phyloP scores from a whole-genome alignment of 2,329 filamentous ascomycete species.

The Clarireedia paspali region DNA sequence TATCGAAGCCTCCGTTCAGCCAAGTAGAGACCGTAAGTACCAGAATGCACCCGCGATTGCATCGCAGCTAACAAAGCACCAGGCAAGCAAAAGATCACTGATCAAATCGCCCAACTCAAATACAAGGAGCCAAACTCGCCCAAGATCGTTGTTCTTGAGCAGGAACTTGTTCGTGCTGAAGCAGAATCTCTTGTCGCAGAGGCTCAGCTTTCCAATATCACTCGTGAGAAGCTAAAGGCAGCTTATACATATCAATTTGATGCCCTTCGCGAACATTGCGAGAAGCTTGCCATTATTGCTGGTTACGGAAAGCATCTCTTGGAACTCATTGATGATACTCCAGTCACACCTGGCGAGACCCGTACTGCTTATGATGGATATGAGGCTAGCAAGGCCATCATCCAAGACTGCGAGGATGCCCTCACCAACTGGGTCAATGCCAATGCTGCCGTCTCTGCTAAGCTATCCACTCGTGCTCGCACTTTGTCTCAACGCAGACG shows the following conservation, averaged over 20 bases:
- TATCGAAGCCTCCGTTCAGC: slow-evolving; percentile 97
- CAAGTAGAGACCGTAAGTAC: slow-evolving; percentile 83
- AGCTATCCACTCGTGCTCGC: slow-evolving; percentile 79
- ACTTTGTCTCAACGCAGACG: slow-evolving; percentile 80
- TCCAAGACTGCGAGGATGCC: slow-evolving; percentile 96
- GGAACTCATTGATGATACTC: slow-evolving; percentile 91
- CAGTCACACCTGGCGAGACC: slow-evolving; percentile 94
- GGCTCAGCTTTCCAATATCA: slow-evolving; percentile 98
- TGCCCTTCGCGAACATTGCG: slow-evolving; percentile 91
- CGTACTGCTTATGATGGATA: slow-evolving; percentile 95
- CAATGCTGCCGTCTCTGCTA: slow-evolving; percentile 80
- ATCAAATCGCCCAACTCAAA: slow-evolving; percentile 97
- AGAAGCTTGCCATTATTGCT: slow-evolving; percentile 97
- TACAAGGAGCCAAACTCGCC: slow-evolving; percentile 99
- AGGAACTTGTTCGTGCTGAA: slow-evolving; percentile 96
- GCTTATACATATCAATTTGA: slow-evolving; percentile 98
- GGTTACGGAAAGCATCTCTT: slow-evolving; percentile 98
- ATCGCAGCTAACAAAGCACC: background rate
- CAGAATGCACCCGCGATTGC: background rate
- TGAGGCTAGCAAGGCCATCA: slow-evolving; percentile 96
- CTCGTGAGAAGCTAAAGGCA: slow-evolving; percentile 97
- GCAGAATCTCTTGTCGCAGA: slow-evolving; percentile 98
- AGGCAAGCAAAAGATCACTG: slow-evolving; percentile 99
- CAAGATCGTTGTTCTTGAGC: slow-evolving; percentile 94
- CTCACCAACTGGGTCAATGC: slow-evolving; percentile 95